Evolutionary conservation across 1,284 basidiomycete genomes (phyloP).

Genomic region (Inonotus obliquus): DNA sequence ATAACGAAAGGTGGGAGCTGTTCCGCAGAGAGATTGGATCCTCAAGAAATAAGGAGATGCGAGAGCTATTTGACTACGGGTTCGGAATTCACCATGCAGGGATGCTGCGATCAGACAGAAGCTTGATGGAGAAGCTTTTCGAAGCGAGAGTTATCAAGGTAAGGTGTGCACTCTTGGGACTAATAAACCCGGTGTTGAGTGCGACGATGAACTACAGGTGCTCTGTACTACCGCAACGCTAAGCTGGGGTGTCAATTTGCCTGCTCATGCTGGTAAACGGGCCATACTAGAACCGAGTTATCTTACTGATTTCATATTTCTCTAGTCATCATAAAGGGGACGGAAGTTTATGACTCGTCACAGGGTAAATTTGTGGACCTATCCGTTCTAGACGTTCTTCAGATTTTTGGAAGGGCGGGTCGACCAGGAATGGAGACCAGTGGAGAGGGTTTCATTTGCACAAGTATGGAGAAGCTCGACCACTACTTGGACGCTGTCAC

Average conservation of each 20-base stretch:
- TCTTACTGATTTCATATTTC: neutral
- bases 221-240: constrained; percentile 97
- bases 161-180: constrained; percentile 6
- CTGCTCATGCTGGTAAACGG: constrained; percentile 85
- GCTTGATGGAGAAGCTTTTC: constrained; percentile 95
- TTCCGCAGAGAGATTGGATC: constrained; percentile 78
- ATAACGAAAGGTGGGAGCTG: constrained; percentile 70
- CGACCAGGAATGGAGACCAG: constrained; percentile 94
- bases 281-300: neutral
- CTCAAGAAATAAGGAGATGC: constrained; percentile 96
- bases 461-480: constrained; percentile 86
- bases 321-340: constrained; percentile 96
- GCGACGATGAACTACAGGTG: constrained; percentile 50
- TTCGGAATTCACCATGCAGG: constrained; percentile 99
- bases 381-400: constrained; percentile 93
- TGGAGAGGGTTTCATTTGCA: constrained; percentile 97
- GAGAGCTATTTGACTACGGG: constrained; percentile 86
- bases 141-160: constrained; percentile 90
- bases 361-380: constrained; percentile 91
- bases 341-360: constrained; percentile 90
- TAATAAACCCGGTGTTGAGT: neutral
- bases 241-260: constrained; percentile 99
- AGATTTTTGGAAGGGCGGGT: constrained; percentile 97
- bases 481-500: constrained; percentile 91
- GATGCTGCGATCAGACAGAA: constrained; percentile 93